These are phyloP conservation scores for Coprinopsis strossmayeri DNA, from an alignment of 768 basidiomycete species.

Conservation along the genomic window DNA sequence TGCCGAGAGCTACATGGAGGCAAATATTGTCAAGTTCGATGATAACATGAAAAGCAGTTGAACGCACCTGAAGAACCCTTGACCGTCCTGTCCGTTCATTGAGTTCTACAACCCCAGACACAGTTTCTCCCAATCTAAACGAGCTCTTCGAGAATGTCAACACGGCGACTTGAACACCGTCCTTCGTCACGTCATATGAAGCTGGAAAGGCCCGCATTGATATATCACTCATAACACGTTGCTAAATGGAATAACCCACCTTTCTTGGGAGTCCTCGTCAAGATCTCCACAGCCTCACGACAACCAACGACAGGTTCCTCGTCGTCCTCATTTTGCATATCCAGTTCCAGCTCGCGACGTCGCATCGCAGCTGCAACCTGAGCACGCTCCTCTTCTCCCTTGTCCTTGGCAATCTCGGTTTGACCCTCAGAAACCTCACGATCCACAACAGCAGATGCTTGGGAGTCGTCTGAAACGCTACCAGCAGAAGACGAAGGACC, in stretches of 20 bases:
- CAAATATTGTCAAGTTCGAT: neutral
- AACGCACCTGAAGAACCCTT: slow-evolving; percentile 78
- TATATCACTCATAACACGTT: neutral
- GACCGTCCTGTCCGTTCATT: slow-evolving; percentile 66
- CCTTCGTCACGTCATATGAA: slow-evolving; percentile 94
- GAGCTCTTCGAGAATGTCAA: slow-evolving; percentile 89
- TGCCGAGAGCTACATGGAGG: slow-evolving; percentile 62
- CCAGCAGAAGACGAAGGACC: no score
- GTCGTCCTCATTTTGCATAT: slow-evolving; percentile 29
- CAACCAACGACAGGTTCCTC: slow-evolving; percentile 48
- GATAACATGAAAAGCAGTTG: neutral
- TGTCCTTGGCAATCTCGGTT: neutral
- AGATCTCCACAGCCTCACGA: slow-evolving; percentile 84
- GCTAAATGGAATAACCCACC: slow-evolving; percentile 38
- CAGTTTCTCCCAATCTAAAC: slow-evolving; percentile 88
- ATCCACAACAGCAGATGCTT: neutral
- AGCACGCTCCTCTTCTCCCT: neutral
- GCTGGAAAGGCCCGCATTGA: slow-evolving; percentile 35
- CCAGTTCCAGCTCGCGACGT: slow-evolving; percentile 21
- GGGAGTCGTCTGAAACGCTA: no score
- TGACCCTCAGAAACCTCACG: neutral
- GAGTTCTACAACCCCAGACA: slow-evolving; percentile 81
- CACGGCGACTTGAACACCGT: slow-evolving; percentile 82
- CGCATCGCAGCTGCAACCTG: slow-evolving; percentile 12
- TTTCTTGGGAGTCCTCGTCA: slow-evolving; percentile 87